phyloP scores from a whole-genome alignment of 1,284 basidiomycete genomes.

The Cutaneotrichosporon curvatum region DNA sequence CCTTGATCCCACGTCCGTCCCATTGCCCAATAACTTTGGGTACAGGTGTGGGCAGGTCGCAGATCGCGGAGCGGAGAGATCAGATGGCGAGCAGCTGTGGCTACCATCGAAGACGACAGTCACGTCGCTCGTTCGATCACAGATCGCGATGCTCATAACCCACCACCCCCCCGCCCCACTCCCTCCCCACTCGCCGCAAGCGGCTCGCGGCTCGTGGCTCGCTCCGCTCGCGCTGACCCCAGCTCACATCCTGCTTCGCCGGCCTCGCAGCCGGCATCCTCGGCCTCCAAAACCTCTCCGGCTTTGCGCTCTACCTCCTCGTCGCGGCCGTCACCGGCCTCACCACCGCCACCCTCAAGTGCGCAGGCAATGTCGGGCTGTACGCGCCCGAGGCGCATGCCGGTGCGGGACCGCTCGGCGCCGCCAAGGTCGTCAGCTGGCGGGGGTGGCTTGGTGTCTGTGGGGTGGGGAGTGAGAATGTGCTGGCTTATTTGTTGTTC shows the following conservation, averaged over 20 bases:
- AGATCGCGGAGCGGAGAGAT: too few species aligned
- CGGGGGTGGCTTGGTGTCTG: conserved; percentile 54
- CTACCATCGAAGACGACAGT: too few species aligned
- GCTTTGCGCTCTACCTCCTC: conserved; percentile 67
- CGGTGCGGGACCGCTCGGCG: conserved; percentile 26
- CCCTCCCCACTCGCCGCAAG: conserved; percentile 47
- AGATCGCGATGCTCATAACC: too few species aligned
- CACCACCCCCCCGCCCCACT: conserved; percentile 53
- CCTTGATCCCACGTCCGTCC: too few species aligned
- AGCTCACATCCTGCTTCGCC: conserved; percentile 67
- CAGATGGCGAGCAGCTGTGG: too few species aligned
- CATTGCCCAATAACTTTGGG: too few species aligned
- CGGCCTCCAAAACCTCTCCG: conserved; percentile 71
- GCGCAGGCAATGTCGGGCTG: conserved; percentile 49
- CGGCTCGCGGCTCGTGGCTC: background rate
- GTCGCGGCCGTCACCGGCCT: conserved; percentile 61
- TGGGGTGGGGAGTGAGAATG: conserved; percentile 76
- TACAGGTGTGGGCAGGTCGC: too few species aligned
- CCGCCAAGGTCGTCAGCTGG: conserved; percentile 39
- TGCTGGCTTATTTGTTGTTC: conserved; percentile 74
- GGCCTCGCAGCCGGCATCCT: conserved; percentile 78
- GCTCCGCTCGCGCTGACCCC: background rate
- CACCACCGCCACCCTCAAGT: conserved; percentile 62
- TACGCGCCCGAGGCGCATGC: conserved; percentile 33
- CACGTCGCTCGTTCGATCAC: too few species aligned